These are phyloP conservation scores for Sclerotinia sclerotiorum DNA, from an alignment of 2,329 filamentous ascomycete species.

Conservation along the genomic window DNA sequence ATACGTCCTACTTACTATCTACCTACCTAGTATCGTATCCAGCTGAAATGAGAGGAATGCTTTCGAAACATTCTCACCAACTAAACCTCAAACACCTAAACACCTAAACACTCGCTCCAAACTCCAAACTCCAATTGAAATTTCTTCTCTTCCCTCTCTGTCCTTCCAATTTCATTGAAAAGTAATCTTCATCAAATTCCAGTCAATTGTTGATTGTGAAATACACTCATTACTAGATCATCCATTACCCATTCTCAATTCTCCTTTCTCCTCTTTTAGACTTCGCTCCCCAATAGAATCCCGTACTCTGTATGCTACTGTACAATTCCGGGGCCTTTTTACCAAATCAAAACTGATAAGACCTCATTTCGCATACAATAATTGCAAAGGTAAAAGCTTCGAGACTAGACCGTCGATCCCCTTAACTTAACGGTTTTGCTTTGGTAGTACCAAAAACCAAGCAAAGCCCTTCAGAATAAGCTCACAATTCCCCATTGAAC, in stretches of 20 bases:
- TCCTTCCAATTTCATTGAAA: not conserved
- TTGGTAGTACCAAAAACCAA: slow-evolving; percentile 7
- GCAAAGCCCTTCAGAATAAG: not conserved
- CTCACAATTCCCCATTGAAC: not conserved
- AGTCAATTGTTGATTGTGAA: not conserved
- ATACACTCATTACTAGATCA: not conserved
- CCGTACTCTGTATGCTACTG: not conserved
- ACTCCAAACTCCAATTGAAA: too few relatives aligned
- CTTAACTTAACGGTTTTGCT: slow-evolving; percentile 13
- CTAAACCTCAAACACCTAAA: slow-evolving; percentile 17
- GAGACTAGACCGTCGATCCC: slow-evolving; percentile 13
- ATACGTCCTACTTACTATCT: too few relatives aligned
- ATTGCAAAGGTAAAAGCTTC: not conserved
- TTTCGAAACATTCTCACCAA: slow-evolving; percentile 7
- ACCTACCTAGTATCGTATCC: too few relatives aligned
- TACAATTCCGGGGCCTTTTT: slow-evolving; percentile 9
- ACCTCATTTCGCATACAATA: slow-evolving; percentile 14
- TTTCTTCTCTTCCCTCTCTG: not conserved
- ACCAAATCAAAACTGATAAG: slow-evolving; percentile 15
- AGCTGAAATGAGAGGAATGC: slow-evolving; percentile 15
- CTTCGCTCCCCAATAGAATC: not conserved
- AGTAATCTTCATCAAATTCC: not conserved
- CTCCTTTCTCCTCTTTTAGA: not conserved
- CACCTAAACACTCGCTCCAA: not conserved
- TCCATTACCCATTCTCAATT: not conserved